phyloP scores from a whole-genome alignment of 257 asterid genomes.

The Phtheirospermum japonicum region DNA sequence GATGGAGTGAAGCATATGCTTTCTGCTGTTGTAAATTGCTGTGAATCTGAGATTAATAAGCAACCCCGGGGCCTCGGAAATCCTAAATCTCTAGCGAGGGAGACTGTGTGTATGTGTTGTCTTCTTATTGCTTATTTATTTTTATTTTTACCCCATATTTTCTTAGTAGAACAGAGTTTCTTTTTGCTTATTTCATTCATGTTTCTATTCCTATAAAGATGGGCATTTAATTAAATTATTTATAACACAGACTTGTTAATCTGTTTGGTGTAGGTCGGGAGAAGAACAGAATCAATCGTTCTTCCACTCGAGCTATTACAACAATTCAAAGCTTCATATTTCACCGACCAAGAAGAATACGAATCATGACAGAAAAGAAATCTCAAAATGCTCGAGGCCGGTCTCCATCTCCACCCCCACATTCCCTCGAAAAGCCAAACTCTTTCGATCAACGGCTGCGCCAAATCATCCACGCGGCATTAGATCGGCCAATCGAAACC shows the following conservation, averaged over 20 bases:
- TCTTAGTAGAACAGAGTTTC: neutral
- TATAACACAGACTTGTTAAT: neutral
- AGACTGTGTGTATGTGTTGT: conserved; percentile 37
- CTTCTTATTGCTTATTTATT: neutral
- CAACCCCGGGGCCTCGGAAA: conserved; percentile 44
- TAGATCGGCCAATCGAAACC: conserved; percentile 88
- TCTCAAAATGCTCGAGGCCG: conserved; percentile 85
- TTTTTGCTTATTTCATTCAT: neutral
- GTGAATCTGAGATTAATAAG: conserved; percentile 48
- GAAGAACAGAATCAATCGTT: too few relatives aligned
- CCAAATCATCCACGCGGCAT: conserved; percentile 73
- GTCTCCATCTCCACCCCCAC: conserved; percentile 86
- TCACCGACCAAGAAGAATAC: conserved; percentile 75
- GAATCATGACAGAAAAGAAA: conserved; percentile 96
- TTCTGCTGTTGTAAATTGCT: conserved; percentile 43
- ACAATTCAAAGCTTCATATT: conserved; percentile 95
- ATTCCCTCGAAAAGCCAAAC: conserved; percentile 69
- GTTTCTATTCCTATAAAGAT: conserved; percentile 2
- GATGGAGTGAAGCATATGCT: conserved; percentile 45
- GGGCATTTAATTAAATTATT: neutral
- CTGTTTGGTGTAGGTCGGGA: conserved; percentile 51
- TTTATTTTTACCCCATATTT: conserved; percentile 8
- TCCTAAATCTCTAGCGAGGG: conserved; percentile 60
- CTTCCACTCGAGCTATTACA: too few relatives aligned
- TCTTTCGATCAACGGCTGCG: conserved; percentile 71